phyloP scores from a whole-genome alignment of 805 yeast genomes.

The Candida oleophila region DNA sequence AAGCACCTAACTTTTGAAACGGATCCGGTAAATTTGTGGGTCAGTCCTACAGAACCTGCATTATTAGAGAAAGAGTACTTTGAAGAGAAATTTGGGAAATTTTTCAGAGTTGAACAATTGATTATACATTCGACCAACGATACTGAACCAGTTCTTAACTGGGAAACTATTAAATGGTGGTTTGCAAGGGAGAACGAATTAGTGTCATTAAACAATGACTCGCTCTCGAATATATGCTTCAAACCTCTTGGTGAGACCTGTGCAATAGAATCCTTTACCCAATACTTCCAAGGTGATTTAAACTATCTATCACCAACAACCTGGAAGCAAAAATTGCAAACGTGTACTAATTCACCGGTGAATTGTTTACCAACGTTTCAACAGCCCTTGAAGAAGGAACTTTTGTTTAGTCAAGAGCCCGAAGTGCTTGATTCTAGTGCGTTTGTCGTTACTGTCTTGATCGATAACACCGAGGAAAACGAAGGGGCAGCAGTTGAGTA shows the following conservation, averaged over 20 bases:
- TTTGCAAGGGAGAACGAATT: slow-evolving; percentile 65
- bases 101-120: slow-evolving; percentile 84
- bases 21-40: slow-evolving; percentile 87
- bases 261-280: slow-evolving; percentile 84
- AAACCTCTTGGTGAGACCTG: slow-evolving; percentile 80
- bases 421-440: slow-evolving; percentile 65
- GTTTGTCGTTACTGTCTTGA: slow-evolving; percentile 69
- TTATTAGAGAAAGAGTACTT: slow-evolving; percentile 64
- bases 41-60: slow-evolving; percentile 72
- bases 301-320: slow-evolving; percentile 43
- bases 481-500: slow-evolving; percentile 49
- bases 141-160: slow-evolving; percentile 55
- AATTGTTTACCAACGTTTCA: slow-evolving; percentile 87
- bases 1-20: slow-evolving; percentile 60
- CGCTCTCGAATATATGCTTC: slow-evolving; percentile 71
- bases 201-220: slow-evolving; percentile 25
- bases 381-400: slow-evolving; percentile 76
- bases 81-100: slow-evolving; percentile 86
- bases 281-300: slow-evolving; percentile 74
- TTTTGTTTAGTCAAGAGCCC: slow-evolving; percentile 52
- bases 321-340: slow-evolving; percentile 56
- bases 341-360: slow-evolving; percentile 80
- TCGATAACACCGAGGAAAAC: slow-evolving; percentile 52
- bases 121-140: slow-evolving; percentile 62
- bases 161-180: slow-evolving; percentile 85